Evolutionary conservation across 1,139 yeast genomes (phyloP).

Genomic region (Scheffersomyces quercinus): DNA sequence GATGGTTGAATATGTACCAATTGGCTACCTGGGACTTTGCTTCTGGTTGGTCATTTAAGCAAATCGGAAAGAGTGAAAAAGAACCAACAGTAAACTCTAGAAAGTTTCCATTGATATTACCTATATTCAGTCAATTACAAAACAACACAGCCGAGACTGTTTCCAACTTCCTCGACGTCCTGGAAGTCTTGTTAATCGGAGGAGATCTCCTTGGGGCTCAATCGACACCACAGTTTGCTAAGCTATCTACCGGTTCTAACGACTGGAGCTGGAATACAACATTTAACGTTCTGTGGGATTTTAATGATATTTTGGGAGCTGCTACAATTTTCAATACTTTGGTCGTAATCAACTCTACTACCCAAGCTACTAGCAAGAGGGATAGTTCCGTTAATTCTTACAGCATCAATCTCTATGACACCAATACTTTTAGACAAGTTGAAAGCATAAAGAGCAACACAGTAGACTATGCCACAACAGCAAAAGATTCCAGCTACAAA

Average conservation of each 20-base stretch:
- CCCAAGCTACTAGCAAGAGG: slow-evolving; percentile 7
- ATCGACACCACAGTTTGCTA: slow-evolving; percentile 43
- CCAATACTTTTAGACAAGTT: slow-evolving; percentile 21
- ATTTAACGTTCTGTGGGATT: slow-evolving; percentile 12
- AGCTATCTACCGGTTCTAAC: slow-evolving; percentile 31
- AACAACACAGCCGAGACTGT: slow-evolving; percentile 20
- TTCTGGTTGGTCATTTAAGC: slow-evolving; percentile 58
- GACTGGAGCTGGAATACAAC: slow-evolving; percentile 46
- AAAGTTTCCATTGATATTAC: slow-evolving; percentile 46
- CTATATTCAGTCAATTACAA: slow-evolving; percentile 33
- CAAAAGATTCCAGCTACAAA: slow-evolving; percentile 2
- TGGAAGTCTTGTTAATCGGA: slow-evolving; percentile 37
- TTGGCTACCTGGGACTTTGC: slow-evolving; percentile 60
- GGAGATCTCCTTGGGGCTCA: slow-evolving; percentile 29
- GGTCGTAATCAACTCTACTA: slow-evolving; percentile 30
- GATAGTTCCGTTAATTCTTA: slow-evolving; percentile 15
- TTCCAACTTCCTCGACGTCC: slow-evolving; percentile 21
- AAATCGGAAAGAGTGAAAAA: slow-evolving; percentile 21
- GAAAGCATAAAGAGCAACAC: slow-evolving; percentile 19
- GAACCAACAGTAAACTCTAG: slow-evolving; percentile 45
- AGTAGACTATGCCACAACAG: slow-evolving; percentile 7
- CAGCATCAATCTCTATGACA: slow-evolving; percentile 27
- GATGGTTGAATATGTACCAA: slow-evolving; percentile 64
- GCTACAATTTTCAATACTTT: slow-evolving; percentile 46
- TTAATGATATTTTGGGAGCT: slow-evolving; percentile 37